Evolutionary conservation across 306 rosid genomes (phyloP).

Genomic region (Acacia acuminata): DNA sequence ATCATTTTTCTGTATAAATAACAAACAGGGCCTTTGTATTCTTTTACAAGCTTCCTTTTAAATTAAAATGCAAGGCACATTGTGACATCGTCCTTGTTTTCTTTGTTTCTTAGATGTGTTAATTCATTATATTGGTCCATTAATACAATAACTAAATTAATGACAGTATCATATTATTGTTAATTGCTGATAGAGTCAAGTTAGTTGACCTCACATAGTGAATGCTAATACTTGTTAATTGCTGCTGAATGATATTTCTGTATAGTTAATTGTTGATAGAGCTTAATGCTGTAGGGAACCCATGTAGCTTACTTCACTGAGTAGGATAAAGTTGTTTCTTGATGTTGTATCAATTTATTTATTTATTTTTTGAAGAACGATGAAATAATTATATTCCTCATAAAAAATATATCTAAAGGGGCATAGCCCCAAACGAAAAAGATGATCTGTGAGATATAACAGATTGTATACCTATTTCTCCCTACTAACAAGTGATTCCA

Average conservation of each 20-base stretch:
- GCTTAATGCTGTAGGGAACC: background rate
- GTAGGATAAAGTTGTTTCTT: background rate
- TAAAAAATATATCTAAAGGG: background rate
- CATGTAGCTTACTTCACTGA: background rate
- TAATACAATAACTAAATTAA: conserved; percentile 2
- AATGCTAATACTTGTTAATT: background rate
- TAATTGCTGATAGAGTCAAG: background rate
- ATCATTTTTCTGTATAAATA: background rate
- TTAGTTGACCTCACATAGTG: background rate
- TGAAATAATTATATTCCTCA: background rate
- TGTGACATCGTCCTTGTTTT: background rate
- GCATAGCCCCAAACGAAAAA: background rate
- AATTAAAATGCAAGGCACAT: background rate
- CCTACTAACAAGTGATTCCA: background rate
- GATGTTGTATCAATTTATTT: background rate
- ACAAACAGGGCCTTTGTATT: background rate
- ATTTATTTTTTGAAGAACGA: background rate
- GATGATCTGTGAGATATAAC: background rate
- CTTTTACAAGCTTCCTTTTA: background rate
- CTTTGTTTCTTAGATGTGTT: background rate
- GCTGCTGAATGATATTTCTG: background rate
- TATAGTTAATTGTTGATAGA: background rate
- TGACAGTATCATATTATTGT: background rate
- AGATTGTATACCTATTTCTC: background rate
- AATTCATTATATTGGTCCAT: background rate